Evolutionary conservation across 345 rosid genomes (phyloP), one percentile per base, ranked within the genome.

Genomic region (Populus euphratica): DNA sequence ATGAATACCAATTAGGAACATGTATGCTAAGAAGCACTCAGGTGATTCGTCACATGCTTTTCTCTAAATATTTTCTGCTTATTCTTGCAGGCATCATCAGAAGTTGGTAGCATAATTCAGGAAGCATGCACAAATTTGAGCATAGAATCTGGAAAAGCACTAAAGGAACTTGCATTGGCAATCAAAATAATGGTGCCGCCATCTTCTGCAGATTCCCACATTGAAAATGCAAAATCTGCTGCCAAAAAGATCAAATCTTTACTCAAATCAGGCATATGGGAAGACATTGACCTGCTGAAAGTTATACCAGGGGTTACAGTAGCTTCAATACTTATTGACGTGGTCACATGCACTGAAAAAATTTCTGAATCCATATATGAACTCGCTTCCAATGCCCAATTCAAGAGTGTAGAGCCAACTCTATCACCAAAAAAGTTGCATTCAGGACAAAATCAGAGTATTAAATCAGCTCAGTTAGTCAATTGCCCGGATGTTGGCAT

Each of bases 321-420:
- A 7, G 86, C 88, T 67, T 91, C 94, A 0, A 72, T 92, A 2
- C 84, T 94, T 4, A 84, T 80, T 25, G 93, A 92, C 20, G 81
- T 89, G 43, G 89, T 86, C 36, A 76, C 82, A 5, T 82, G 84
- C 79, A 85, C 84, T 2, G 88, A 91, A 64, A 83, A 79, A 56
- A 85, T 91, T 31, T 85, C 86, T n/a, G 89, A 92, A 73, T 80
- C 89, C 0, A 81, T 86, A 25, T 70, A 81, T 50, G 90, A 91
- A 75, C 89, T 93, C 31, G 88, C 93, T 25, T 80, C 87, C 0
- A 76, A 70, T 29, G 93, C 94, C 5, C 66, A 78, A 16, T 90
- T 93, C 75, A 77, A 83, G 77, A 79, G 47, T 25, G 20, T 13
- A 49, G 86, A 87, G 17, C 33, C 84, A 4, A 63, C 77, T 23